A percentile compares a stretch with the other conserved stretches of the same genome.
phyloP scores from a whole-genome alignment of 192 early-diverging fungal species.

The Coemansia sp. region DNA sequence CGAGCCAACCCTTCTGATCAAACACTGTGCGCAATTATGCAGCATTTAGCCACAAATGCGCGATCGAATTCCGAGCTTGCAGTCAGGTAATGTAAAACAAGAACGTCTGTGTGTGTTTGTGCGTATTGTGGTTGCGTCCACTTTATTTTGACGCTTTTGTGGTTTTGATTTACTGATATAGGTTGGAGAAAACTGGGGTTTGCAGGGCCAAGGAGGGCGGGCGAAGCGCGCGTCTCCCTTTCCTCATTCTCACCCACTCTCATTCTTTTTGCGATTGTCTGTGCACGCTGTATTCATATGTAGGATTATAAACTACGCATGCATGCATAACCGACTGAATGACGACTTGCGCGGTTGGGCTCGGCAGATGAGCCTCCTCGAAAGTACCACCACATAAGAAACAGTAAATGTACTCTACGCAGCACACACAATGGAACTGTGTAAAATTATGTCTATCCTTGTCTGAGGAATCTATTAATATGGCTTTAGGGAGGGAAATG shows the following conservation, averaged over 20 bases:
- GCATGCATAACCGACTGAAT: not conserved
- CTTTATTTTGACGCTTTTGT: not conserved
- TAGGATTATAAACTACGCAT: slow-evolving; percentile 10
- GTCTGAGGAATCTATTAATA: not conserved
- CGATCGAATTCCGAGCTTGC: slow-evolving; percentile 23
- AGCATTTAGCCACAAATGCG: slow-evolving; percentile 6
- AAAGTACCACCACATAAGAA: not conserved
- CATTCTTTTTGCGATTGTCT: not conserved
- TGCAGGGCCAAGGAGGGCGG: not conserved
- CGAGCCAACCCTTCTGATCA: not conserved
- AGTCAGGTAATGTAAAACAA: slow-evolving; percentile 38
- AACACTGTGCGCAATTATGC: slow-evolving; percentile 8
- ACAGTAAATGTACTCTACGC: not conserved
- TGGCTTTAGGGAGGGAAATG: too few species aligned
- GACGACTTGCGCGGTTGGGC: slow-evolving; percentile 1
- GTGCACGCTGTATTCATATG: not conserved
- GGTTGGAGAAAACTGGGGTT: not conserved
- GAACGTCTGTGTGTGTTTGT: not conserved
- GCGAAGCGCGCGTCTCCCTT: too few species aligned
- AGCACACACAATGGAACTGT: too few species aligned
- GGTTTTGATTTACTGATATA: not conserved
- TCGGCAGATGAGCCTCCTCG: slow-evolving; percentile 7
- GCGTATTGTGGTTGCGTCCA: not conserved
- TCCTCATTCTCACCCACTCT: too few species aligned
- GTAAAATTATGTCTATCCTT: too few species aligned